phyloP scores from a whole-genome alignment of 179 eudicot genomes.

The Silene vulgaris region DNA sequence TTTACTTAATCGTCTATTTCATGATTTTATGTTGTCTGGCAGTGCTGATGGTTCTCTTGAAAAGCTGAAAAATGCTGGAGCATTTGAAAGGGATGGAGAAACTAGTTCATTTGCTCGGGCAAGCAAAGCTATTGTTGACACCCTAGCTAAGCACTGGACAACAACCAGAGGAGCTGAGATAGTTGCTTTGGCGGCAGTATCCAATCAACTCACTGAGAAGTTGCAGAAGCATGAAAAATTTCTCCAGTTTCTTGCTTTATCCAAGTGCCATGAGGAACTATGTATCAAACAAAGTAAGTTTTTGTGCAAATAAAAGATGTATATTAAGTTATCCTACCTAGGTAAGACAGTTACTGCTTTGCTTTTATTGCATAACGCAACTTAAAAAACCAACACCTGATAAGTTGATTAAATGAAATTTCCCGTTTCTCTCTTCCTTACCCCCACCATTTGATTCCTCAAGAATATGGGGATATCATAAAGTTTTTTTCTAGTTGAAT shows the following conservation, averaged over 20 bases:
- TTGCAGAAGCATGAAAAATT: slow-evolving; percentile 83
- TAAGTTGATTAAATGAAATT: no score
- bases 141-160: slow-evolving; percentile 97
- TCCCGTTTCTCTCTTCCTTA: not conserved
- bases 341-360: not conserved
- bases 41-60: slow-evolving; percentile 60
- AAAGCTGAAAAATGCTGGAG: slow-evolving; percentile 65
- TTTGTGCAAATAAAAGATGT: slow-evolving; percentile 8
- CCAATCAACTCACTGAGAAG: slow-evolving; percentile 78
- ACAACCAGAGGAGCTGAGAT: slow-evolving; percentile 96
- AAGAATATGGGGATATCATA: not conserved
- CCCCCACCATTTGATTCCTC: not conserved
- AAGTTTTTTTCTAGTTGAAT: not conserved
- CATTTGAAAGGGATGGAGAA: slow-evolving; percentile 93
- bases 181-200: slow-evolving; percentile 61
- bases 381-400: not conserved
- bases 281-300: slow-evolving; percentile 65
- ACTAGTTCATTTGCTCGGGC: slow-evolving; percentile 71
- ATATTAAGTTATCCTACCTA: not conserved
- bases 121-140: slow-evolving; percentile 90
- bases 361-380: not conserved
- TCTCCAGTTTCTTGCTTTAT: slow-evolving; percentile 90
- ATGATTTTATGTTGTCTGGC: slow-evolving; percentile 69
- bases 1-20: slow-evolving; percentile 62
- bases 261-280: slow-evolving; percentile 94